A percentile compares a stretch with the other conserved stretches of the same genome.
These are phyloP conservation scores for Arabidopsis arenosa DNA, from an alignment of 345 rosid species.

Conservation along the genomic window DNA sequence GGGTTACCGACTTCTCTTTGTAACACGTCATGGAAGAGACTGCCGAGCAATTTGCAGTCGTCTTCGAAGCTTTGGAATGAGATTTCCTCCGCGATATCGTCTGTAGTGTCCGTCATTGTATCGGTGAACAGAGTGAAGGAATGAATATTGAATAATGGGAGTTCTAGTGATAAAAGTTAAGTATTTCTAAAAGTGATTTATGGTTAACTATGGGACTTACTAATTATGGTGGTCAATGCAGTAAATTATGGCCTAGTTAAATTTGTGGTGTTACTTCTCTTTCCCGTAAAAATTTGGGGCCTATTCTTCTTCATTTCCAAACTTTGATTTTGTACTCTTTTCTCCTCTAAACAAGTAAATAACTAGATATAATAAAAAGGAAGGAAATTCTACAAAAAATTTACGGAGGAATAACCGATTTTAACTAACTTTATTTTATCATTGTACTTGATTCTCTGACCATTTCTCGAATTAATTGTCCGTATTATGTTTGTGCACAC, in stretches of 20 bases:
- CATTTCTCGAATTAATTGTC: too few relatives aligned
- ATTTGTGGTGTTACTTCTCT: slow-evolving; percentile 16
- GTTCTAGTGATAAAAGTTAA: slow-evolving; percentile 21
- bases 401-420: too few relatives aligned
- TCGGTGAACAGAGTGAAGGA: not conserved
- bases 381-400: too few relatives aligned
- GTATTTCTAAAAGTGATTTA: slow-evolving; percentile 5
- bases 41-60: slow-evolving; percentile 88
- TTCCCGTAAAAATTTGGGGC: slow-evolving; percentile 1
- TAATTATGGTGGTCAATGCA: slow-evolving; percentile 25
- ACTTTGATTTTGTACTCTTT: not conserved
- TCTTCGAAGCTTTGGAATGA: slow-evolving; percentile 95
- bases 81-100: slow-evolving; percentile 93
- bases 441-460: too few relatives aligned
- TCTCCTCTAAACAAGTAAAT: not conserved
- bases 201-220: slow-evolving; percentile 8
- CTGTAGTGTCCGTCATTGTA: slow-evolving; percentile 92
- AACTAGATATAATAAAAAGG: too few relatives aligned
- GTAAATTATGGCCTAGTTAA: slow-evolving; percentile 22
- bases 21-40: slow-evolving; percentile 81
- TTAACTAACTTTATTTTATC: too few relatives aligned
- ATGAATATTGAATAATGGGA: not conserved
- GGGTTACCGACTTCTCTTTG: slow-evolving; percentile 72
- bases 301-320: not conserved
- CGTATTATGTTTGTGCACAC: too few relatives aligned